These are phyloP conservation scores for Psidium friedrichsthalianum DNA, from an alignment of 345 rosid species.

Conservation along the genomic window DNA sequence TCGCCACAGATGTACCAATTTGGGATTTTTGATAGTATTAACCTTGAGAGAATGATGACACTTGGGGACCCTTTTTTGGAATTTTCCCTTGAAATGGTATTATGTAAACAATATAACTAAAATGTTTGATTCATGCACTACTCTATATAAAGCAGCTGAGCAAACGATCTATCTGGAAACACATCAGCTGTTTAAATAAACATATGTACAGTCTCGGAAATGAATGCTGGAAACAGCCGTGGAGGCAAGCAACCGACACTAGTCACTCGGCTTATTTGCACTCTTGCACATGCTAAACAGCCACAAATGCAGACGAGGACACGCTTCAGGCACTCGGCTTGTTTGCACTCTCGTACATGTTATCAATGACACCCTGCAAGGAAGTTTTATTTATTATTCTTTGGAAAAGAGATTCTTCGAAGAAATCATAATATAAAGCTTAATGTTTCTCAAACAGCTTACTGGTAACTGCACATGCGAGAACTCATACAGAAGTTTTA, in stretches of 20 bases:
- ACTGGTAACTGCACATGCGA: not conserved
- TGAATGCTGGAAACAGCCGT: not conserved
- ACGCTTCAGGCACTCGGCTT: constrained; percentile 19
- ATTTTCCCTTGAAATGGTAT: not conserved
- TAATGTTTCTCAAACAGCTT: not conserved
- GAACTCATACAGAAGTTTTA: not conserved
- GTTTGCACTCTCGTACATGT: constrained; percentile 49
- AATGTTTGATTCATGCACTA: not conserved
- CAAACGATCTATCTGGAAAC: not conserved
- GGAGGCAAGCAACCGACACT: not conserved
- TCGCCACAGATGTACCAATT: too few species aligned
- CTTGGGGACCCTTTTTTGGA: too few species aligned
- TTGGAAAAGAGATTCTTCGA: not conserved
- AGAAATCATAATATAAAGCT: not conserved
- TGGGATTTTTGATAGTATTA: too few species aligned
- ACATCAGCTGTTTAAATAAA: not conserved
- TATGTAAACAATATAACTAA: not conserved
- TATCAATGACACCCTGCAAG: constrained; percentile 49
- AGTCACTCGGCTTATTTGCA: not conserved
- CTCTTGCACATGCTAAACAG: not conserved
- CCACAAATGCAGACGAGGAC: not conserved
- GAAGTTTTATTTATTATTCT: not conserved
- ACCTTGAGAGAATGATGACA: too few species aligned
- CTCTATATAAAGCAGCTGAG: not conserved
- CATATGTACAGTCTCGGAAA: constrained; percentile 4